phyloP scores from a whole-genome alignment of 2,329 filamentous ascomycete genomes.

The Colletotrichum chrysophilum region DNA sequence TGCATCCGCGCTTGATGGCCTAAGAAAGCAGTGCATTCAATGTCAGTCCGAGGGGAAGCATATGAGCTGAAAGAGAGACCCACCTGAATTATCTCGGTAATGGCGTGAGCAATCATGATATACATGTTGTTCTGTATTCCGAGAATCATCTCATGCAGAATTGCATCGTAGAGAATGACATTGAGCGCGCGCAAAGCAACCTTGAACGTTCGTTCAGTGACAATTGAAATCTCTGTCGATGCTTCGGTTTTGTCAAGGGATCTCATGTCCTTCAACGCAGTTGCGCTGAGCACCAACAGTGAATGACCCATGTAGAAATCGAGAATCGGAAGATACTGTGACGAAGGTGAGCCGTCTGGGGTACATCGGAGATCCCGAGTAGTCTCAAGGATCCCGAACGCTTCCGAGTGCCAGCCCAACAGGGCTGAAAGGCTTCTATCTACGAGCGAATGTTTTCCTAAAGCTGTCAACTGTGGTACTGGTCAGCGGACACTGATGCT shows the following conservation, averaged over 20 bases:
- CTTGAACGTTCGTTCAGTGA: neutral
- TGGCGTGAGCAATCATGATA: slow-evolving; percentile 29
- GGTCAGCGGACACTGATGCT: neutral
- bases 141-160: slow-evolving; percentile 22
- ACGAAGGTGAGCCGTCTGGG: neutral
- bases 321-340: slow-evolving; percentile 19
- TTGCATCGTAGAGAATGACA: neutral
- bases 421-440: slow-evolving; percentile 22
- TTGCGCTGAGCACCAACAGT: slow-evolving; percentile 28
- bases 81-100: slow-evolving; percentile 25
- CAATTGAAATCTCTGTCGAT: neutral
- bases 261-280: slow-evolving; percentile 25
- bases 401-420: slow-evolving; percentile 24
- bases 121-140: slow-evolving; percentile 30
- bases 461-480: neutral
- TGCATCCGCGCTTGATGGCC: neutral
- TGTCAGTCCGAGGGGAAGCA: neutral
- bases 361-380: neutral
- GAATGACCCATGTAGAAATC: slow-evolving; percentile 29
- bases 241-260: slow-evolving; percentile 9
- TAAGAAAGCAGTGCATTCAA: neutral
- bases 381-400: slow-evolving; percentile 11
- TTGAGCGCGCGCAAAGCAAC: neutral
- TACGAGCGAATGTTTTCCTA: slow-evolving; percentile 10
- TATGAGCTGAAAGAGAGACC: neutral